Evolutionary conservation across 106 monocot genomes (phyloP).

Genomic region (Dendrobium catenatum): DNA sequence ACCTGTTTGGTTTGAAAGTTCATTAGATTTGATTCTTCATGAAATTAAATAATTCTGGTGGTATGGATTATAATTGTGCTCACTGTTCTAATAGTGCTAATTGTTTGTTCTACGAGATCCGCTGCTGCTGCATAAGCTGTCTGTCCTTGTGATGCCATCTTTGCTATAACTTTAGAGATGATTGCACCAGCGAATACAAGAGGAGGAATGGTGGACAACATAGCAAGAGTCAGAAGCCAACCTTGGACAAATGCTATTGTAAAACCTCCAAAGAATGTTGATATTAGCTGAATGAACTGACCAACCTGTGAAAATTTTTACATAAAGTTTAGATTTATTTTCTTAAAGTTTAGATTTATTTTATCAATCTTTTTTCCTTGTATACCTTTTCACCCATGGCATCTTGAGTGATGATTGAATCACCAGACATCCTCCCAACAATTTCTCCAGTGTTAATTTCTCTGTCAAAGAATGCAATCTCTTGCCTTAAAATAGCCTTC

Average conservation of each 20-base stretch:
- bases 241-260: conserved; percentile 50
- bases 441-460: conserved; percentile 16
- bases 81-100: conserved; percentile 63
- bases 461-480: conserved; percentile 14
- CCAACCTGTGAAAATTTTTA: conserved; percentile 38
- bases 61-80: neutral
- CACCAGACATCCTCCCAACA: conserved; percentile 8
- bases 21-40: neutral
- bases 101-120: conserved; percentile 51
- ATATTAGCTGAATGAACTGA: conserved; percentile 48
- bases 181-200: conserved; percentile 47
- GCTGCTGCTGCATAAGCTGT: conserved; percentile 51
- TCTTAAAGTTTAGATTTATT: neutral
- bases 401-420: conserved; percentile 8
- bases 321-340: neutral
- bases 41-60: neutral
- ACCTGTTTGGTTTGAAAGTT: conserved; percentile 28
- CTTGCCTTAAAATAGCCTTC: conserved; percentile 14
- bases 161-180: conserved; percentile 27
- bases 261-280: conserved; percentile 66
- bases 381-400: conserved; percentile 18
- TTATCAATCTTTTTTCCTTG: neutral
- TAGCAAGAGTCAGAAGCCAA: conserved; percentile 64
- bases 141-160: conserved; percentile 44
- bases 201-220: conserved; percentile 58